Evolutionary conservation across 2,329 filamentous ascomycete species (phyloP).

Genomic region (Diplodia mutila): DNA sequence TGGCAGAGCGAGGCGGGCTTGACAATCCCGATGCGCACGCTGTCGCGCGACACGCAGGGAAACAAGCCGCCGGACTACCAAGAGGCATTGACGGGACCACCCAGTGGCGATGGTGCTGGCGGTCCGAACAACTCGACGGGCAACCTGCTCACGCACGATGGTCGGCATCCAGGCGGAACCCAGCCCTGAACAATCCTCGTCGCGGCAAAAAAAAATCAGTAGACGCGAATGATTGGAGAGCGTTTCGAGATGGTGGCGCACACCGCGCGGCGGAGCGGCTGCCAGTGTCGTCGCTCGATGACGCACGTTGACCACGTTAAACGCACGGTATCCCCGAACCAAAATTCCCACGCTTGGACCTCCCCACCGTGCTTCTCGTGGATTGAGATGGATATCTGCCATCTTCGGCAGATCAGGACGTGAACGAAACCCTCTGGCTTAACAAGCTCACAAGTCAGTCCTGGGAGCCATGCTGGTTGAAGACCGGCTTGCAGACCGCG

Average conservation of each 20-base stretch:
- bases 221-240: neutral
- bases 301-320: neutral
- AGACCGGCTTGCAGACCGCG: neutral
- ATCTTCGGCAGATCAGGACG: neutral
- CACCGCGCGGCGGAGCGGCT: neutral
- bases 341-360: neutral
- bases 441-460: neutral
- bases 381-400: neutral
- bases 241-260: neutral
- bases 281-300: neutral
- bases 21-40: conserved; percentile 44
- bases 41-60: conserved; percentile 42
- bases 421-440: neutral
- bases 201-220: neutral
- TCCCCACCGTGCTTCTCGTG: neutral
- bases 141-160: conserved; percentile 14
- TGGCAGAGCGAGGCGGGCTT: neutral
- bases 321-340: neutral
- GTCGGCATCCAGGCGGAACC: neutral
- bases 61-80: conserved; percentile 49
- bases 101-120: neutral
- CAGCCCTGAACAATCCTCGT: neutral
- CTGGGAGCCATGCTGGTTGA: no score
- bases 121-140: conserved; percentile 19
- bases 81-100: conserved; percentile 25